Evolutionary conservation across 2,329 filamentous ascomycete genomes (phyloP), one percentile per base, ranked within the genome.

Genomic region (Daldinia sp.): DNA sequence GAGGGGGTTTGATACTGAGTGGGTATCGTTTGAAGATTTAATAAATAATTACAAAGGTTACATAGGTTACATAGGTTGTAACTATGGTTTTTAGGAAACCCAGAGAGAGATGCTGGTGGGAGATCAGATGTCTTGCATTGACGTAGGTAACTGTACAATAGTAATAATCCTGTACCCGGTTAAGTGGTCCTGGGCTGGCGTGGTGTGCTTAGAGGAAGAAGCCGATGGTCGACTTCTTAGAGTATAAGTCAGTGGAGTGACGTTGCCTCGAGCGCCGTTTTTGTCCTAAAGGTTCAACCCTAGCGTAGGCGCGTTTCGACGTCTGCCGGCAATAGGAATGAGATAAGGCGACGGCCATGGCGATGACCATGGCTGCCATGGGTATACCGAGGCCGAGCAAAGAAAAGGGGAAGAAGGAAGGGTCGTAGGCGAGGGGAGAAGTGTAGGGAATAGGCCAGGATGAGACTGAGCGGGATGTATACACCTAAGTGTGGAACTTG

Each of bases 191-290:
- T 53, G 53, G 65, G 15, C 26, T 37, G 48, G 37, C 23, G 58
- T 60, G 50, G 57, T 53, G 59, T 58, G 37, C 18, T 41, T 59
- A 33, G 51, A 48, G 51, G 41, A 55, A 46, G 51, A 46, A 53
- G 18, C 37, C 55, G 55, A 50, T 56, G 54, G 60, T n/a, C 58
- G 48, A 48, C 51, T 64, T 57, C 48, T 51, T 59, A 54, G 15
- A 58, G 60, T 60, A 60, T 58, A 64, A 65, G 46, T 51, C 58
- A 30, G 69, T 69, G 67, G 69, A 23, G 69, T 67, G 67, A 71
- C 44, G 69, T 71, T 63, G 50, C 69, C 67, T 71, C 55, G 63
- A n/a, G n/a, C 53, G 23, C 60, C 48, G 23, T 26, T 63, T 62
- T 65, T 51, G 62, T 66, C 51, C 37, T 60, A 61, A 58, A 37